Conservation (phyloP, 2,329 filamentous ascomycete species). For the Aspergillus sp. region DNA sequence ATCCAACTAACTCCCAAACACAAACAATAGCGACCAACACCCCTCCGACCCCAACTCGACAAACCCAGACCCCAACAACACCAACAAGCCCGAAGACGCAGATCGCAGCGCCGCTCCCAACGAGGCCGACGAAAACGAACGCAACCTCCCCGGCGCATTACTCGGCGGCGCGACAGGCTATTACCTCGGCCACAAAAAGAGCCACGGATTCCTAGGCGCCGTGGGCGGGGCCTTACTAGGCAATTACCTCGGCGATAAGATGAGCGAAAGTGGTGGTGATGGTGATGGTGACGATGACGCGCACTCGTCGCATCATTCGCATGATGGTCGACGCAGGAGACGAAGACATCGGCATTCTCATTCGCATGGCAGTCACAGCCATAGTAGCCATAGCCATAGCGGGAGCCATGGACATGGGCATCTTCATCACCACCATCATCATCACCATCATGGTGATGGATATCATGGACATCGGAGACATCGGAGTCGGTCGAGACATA, state of each 20-base stretch:
- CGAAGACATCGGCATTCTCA: neutral
- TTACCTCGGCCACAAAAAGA: conserved; percentile 55
- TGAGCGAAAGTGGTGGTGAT: conserved; percentile 44
- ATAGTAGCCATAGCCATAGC: conserved; percentile 15
- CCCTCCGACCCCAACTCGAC: neutral
- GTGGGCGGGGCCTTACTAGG: conserved; percentile 59
- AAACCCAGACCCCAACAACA: neutral
- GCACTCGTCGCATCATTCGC: neutral
- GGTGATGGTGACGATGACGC: neutral
- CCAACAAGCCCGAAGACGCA: neutral
- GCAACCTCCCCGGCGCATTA: conserved; percentile 57
- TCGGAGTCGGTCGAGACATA: conserved; percentile 25
- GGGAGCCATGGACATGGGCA: conserved; percentile 14
- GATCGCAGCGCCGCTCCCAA: conserved; percentile 15
- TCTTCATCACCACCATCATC: conserved; percentile 14
- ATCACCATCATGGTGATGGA: conserved; percentile 16
- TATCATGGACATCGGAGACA: conserved; percentile 23
- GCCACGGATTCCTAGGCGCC: conserved; percentile 59
- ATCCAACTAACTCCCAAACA: neutral
- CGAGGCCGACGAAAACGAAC: conserved; percentile 50
- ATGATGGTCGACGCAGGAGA: neutral
- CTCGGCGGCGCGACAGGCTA: conserved; percentile 58
- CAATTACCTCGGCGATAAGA: conserved; percentile 54
- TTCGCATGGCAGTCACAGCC: conserved; percentile 5
- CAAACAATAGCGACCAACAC: neutral